Evolutionary conservation across 208 protist species (phyloP).

Genomic region (Crithidia acanthocephali): DNA sequence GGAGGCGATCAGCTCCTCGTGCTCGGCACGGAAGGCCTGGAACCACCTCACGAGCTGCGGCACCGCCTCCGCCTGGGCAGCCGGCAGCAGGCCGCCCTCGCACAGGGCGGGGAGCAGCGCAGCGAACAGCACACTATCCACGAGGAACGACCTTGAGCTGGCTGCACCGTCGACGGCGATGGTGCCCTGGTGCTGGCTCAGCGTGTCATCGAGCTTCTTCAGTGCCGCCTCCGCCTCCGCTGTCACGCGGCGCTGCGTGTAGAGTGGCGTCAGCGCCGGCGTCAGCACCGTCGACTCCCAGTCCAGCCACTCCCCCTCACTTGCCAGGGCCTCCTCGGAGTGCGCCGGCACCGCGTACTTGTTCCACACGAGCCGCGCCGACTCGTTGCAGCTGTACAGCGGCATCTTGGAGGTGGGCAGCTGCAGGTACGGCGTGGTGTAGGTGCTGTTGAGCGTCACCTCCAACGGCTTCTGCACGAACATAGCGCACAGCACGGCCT

Average conservation of each 20-base stretch:
- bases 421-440: conserved; percentile 68
- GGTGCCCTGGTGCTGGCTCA: conserved; percentile 46
- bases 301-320: conserved; percentile 80
- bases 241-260: conserved; percentile 71
- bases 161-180: conserved; percentile 24
- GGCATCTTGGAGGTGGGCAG: conserved; percentile 49
- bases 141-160: conserved; percentile 55
- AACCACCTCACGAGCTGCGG: conserved; percentile 82
- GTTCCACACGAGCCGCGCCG: conserved; percentile 44
- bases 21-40: conserved; percentile 46
- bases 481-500: conserved; percentile 71
- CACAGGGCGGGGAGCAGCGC: conserved; percentile 83
- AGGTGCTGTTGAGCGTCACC: conserved; percentile 65
- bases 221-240: conserved; percentile 51
- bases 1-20: conserved; percentile 63
- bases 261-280: conserved; percentile 59
- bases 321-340: conserved; percentile 42
- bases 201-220: conserved; percentile 55
- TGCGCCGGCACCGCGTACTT: conserved; percentile 10
- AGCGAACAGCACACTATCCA: conserved; percentile 74
- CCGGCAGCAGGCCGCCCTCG: conserved; percentile 71
- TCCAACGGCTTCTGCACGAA: conserved; percentile 60
- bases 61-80: conserved; percentile 44
- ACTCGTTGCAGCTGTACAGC: conserved; percentile 78
- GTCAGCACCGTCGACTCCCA: conserved; percentile 82